phyloP scores from a whole-genome alignment of 148 eudicot genomes.

The Vaccinium corymbosum region DNA sequence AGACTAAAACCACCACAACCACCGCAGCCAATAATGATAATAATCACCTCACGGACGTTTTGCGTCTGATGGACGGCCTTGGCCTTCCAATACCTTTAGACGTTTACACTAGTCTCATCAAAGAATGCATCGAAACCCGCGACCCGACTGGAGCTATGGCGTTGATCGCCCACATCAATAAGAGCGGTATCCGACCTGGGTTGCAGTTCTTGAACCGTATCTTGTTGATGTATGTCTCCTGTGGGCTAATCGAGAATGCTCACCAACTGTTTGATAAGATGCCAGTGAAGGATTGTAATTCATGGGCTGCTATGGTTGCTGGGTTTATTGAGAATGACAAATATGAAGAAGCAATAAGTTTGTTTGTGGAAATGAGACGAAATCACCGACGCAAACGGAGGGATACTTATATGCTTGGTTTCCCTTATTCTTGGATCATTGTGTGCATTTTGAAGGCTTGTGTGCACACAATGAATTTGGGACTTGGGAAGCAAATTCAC shows the following conservation, averaged over 20 bases:
- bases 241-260: constrained; percentile 51
- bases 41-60: constrained; percentile 35
- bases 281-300: constrained; percentile 42
- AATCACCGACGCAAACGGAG: neutral
- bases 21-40: constrained; percentile 2
- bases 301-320: constrained; percentile 57
- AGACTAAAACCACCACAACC: neutral
- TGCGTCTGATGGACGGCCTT: constrained; percentile 59
- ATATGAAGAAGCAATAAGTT: constrained; percentile 31
- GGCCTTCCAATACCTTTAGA: constrained; percentile 43
- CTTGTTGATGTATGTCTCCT: constrained; percentile 45
- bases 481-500: constrained; percentile 62
- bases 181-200: constrained; percentile 30
- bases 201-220: constrained; percentile 46
- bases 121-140: constrained; percentile 45
- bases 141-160: constrained; percentile 35
- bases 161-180: constrained; percentile 39
- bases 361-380: constrained; percentile 41
- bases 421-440: constrained; percentile 44
- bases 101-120: constrained; percentile 53
- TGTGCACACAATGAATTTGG: constrained; percentile 28
- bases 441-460: constrained; percentile 70
- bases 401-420: constrained; percentile 18
- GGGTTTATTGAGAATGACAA: constrained; percentile 30
- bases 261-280: constrained; percentile 63